phyloP scores from a whole-genome alignment of 768 basidiomycete genomes.

The Mycena albidolilacea region DNA sequence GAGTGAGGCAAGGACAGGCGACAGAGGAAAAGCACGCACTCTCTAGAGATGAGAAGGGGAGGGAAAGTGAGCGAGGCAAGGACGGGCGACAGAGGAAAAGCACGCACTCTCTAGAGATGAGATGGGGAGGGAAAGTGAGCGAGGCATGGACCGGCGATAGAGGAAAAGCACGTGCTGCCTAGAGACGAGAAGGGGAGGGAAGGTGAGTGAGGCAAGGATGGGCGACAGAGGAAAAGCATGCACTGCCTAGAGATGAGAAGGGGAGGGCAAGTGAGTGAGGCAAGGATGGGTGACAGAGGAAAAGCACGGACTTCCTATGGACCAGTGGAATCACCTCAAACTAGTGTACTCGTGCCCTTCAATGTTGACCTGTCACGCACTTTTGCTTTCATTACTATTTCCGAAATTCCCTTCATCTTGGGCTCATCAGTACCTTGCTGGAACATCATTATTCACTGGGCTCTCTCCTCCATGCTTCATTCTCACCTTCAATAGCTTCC shows the following conservation, averaged over 20 bases:
- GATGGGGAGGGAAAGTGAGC: too few relatives aligned
- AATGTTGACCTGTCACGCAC: constrained; percentile 14
- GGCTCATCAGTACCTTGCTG: constrained; percentile 5
- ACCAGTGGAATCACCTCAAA: neutral
- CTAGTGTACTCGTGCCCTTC: constrained; percentile 5
- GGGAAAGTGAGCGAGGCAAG: too few relatives aligned
- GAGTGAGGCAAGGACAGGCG: neutral
- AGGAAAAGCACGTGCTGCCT: too few relatives aligned
- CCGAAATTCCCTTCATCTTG: constrained; percentile 11
- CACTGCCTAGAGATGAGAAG: neutral
- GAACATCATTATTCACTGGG: constrained; percentile 10
- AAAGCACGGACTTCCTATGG: constrained; percentile 2
- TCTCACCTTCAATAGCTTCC: constrained; percentile 23
- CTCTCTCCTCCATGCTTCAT: neutral
- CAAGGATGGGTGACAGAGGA: neutral
- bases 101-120: too few relatives aligned
- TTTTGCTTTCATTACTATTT: constrained; percentile 12
- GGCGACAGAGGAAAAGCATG: too few relatives aligned
- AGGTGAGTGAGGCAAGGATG: too few relatives aligned
- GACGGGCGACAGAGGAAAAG: too few relatives aligned
- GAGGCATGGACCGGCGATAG: too few relatives aligned
- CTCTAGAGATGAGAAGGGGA: neutral
- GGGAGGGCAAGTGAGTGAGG: neutral
- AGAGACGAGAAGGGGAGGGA: too few relatives aligned
- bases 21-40: neutral